Evolutionary conservation across 371 early-diverging fungal genomes (phyloP).

Genomic region (Capillidium rhysosporum): DNA sequence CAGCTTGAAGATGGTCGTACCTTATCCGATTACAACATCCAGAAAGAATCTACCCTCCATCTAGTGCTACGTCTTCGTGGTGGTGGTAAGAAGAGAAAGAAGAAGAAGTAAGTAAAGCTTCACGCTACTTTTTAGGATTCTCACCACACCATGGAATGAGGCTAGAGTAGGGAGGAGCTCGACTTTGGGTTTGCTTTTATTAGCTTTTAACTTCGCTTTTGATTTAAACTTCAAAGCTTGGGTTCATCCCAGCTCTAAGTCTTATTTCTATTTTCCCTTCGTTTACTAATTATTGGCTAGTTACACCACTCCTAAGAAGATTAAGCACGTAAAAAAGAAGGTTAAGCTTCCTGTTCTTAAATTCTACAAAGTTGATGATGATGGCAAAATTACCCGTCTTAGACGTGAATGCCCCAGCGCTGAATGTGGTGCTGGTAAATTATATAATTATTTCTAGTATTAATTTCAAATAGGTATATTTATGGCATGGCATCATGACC

Average conservation of each 20-base stretch:
- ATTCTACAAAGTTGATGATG: conserved; percentile 94
- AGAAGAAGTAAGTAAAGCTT: conserved; percentile 47
- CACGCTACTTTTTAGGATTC: conserved; percentile 6
- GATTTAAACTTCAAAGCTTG: too few species aligned
- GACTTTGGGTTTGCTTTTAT: neutral
- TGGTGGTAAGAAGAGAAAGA: conserved; percentile 97
- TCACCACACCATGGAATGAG: neutral
- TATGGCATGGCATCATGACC: conserved; percentile 91
- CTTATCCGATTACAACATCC: conserved; percentile 70
- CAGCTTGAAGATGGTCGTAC: conserved; percentile 86
- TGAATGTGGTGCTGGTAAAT: conserved; percentile 85
- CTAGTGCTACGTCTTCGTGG: conserved; percentile 68
- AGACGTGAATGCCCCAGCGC: conserved; percentile 89
- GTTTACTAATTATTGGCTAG: neutral
- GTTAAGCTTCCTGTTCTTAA: conserved; percentile 93
- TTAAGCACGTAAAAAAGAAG: conserved; percentile 97
- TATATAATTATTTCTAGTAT: conserved; percentile 25
- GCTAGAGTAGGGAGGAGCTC: neutral
- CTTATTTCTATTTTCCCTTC: neutral
- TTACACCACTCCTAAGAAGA: conserved; percentile 99
- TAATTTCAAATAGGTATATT: conserved; percentile 70
- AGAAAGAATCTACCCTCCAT: conserved; percentile 68
- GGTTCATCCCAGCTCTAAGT: too few species aligned
- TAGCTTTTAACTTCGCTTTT: too few species aligned
- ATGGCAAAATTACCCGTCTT: conserved; percentile 94